Base-by-base conservation (phyloP, 768 basidiomycete species). In the Podaxis pistillaris region DNA sequence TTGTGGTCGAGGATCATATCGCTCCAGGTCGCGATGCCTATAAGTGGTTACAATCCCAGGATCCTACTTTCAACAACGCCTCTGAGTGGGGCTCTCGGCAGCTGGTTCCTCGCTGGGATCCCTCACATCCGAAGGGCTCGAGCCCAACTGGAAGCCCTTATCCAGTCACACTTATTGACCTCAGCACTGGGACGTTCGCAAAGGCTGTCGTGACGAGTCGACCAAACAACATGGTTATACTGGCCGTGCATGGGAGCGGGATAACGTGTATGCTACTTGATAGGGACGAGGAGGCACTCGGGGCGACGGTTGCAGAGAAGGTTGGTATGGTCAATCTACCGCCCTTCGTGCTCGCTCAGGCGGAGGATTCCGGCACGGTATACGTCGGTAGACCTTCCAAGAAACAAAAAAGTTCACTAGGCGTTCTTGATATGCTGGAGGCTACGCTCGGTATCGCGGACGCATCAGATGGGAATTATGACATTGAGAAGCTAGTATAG, bases 261-360 rank as follows among this genome's bases (percentile, higher is more conserved):
- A 62, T 69, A 13, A 68, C 69, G 1, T 69, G 68, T 46, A 69
- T 70, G 65, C 55, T 70, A 4, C 46, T 70, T 5, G 30, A 65
- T 49, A 66, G 68, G 36, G 55, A 67, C 2, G 52, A 60, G 9
- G 61, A 58, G 49, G 44, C 17, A 9, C 40, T 41, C 1, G 30
- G 6, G 19, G 15, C 54, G 15, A 49, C 54, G 8, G 51, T 63
- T 11, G 51, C 57, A 13, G 30, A 15, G 17, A 58, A 65, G 37
- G 68, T 69, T 15, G 69, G 67, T 12, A 70, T 70, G 69, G 63
- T 38, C 13, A 69, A 68, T 46, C 22, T 71, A 3, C 68, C 70
- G 1, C 56, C 70, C 11, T 71, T 69, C 51, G 60, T 68, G 4
- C 62, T 71, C 2, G 61, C 61, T 17, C 54, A 62, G 13, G 41